A percentile compares a stretch with the other conserved stretches of the same genome.
Evolutionary conservation across 768 basidiomycete genomes (phyloP).

Genomic region (Lactifluus subvellereus): DNA sequence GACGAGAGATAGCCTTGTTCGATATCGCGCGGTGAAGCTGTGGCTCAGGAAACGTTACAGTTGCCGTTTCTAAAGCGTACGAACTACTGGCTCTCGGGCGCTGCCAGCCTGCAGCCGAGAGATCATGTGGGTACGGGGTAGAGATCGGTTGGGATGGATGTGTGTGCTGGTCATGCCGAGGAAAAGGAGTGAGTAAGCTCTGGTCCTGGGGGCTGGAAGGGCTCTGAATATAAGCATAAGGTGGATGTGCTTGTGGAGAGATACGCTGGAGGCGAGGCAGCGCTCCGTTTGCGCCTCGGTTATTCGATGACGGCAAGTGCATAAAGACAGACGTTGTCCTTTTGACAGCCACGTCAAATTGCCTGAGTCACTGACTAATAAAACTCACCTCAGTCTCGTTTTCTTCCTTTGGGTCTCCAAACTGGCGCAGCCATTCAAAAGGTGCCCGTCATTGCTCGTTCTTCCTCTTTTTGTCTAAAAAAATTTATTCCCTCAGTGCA

Average conservation of each 20-base stretch:
- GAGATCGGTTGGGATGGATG: background rate
- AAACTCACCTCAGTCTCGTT: background rate
- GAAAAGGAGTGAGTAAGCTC: slow-evolving; percentile 1
- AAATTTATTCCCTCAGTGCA: slow-evolving; percentile 20
- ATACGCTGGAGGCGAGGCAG: slow-evolving; percentile 7
- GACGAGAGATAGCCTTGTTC: slow-evolving; percentile 27
- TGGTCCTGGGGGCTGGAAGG: background rate
- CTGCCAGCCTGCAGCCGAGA: slow-evolving; percentile 9
- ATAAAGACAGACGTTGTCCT: background rate
- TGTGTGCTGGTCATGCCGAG: background rate
- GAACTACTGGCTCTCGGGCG: slow-evolving; percentile 23
- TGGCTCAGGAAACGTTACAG: slow-evolving; percentile 47
- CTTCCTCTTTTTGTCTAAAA: background rate
- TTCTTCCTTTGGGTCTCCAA: background rate
- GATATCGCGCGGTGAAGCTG: slow-evolving; percentile 46
- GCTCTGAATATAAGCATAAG: background rate
- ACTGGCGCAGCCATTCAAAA: slow-evolving; percentile 12
- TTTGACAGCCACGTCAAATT: background rate
- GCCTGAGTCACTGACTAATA: background rate
- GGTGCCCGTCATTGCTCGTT: slow-evolving; percentile 6
- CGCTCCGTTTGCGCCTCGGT: slow-evolving; percentile 6
- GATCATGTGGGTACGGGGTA: background rate
- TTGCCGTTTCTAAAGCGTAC: slow-evolving; percentile 23
- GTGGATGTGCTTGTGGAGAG: background rate
- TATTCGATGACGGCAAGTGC: slow-evolving; percentile 1